Evolutionary conservation across 768 basidiomycete species (phyloP).

Genomic region (Galerina sulciceps): DNA sequence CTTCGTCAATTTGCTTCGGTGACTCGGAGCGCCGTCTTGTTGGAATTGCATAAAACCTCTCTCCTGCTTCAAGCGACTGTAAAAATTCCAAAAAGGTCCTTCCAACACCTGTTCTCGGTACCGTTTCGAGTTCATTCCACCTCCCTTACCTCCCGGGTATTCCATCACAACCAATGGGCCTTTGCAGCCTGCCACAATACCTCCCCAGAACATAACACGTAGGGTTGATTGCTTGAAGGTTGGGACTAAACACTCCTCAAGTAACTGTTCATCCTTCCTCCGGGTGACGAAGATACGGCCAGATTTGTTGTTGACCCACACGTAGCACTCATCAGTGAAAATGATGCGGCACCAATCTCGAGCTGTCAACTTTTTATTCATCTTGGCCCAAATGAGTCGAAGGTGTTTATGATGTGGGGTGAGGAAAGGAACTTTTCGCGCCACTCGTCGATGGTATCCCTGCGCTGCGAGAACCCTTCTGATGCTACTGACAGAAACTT

Average conservation of each 20-base stretch:
- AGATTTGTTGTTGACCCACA: conserved; percentile 15
- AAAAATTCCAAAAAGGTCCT: conserved; percentile 14
- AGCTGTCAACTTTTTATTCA: not conserved
- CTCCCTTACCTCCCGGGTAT: no score
- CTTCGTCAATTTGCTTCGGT: conserved; percentile 21
- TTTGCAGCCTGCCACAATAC: no score
- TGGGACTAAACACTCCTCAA: conserved; percentile 22
- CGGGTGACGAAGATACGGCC: not conserved
- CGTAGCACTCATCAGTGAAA: conserved; percentile 22
- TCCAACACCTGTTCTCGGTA: no score
- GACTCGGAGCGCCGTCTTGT: conserved; percentile 29
- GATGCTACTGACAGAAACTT: not conserved
- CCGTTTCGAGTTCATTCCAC: no score
- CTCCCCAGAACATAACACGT: no score
- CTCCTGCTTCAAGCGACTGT: not conserved
- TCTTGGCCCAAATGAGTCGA: not conserved
- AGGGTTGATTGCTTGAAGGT: conserved; percentile 27
- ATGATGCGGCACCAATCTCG: not conserved
- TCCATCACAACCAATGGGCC: no score
- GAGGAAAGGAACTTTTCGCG: no score
- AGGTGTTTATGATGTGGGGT: not conserved
- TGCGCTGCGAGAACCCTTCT: not conserved
- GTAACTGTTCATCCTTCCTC: conserved; percentile 18
- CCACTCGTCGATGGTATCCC: conserved; percentile 11
- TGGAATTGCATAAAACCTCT: conserved; percentile 12